A percentile compares a stretch with the other conserved stretches of the same genome.
Evolutionary conservation across 202 grass and related monocot genomes (phyloP).

Genomic region (Setaria italica): DNA sequence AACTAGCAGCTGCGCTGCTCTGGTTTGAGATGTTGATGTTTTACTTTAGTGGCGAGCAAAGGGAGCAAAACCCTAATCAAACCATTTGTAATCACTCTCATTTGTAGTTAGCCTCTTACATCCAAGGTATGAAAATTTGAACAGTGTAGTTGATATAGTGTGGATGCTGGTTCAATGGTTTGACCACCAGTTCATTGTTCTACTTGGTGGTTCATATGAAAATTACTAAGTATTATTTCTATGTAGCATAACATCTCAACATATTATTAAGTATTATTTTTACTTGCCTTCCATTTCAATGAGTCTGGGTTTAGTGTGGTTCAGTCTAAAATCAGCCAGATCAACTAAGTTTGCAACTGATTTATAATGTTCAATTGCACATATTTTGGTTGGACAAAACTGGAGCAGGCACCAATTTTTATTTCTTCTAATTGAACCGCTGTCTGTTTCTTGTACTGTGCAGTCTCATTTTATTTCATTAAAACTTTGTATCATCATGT

Average conservation of each 20-base stretch:
- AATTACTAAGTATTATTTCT: not conserved
- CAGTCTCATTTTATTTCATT: not conserved
- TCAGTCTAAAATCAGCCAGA: not conserved
- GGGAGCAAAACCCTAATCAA: not conserved
- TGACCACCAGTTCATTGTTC: not conserved
- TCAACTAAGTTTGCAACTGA: not conserved
- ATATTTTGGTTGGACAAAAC: constrained; percentile 3
- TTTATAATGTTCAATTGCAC: not conserved
- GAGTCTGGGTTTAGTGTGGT: not conserved
- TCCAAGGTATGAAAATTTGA: not conserved
- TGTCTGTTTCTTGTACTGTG: not conserved
- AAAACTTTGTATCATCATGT: not conserved
- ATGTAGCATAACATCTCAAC: not conserved
- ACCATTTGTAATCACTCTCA: not conserved
- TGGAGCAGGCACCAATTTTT: not conserved
- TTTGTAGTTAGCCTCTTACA: not conserved
- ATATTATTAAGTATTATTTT: not conserved
- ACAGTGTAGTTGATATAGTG: not conserved
- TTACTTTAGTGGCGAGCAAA: not conserved
- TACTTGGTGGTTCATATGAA: not conserved
- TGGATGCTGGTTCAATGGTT: not conserved
- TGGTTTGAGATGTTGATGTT: not conserved
- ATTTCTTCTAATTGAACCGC: not conserved
- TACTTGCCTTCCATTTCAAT: not conserved
- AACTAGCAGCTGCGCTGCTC: not conserved